A percentile compares a stretch with the other conserved stretches of the same genome.
phyloP scores from a whole-genome alignment of 1,284 basidiomycete species.

The Leccinum solheimii region DNA sequence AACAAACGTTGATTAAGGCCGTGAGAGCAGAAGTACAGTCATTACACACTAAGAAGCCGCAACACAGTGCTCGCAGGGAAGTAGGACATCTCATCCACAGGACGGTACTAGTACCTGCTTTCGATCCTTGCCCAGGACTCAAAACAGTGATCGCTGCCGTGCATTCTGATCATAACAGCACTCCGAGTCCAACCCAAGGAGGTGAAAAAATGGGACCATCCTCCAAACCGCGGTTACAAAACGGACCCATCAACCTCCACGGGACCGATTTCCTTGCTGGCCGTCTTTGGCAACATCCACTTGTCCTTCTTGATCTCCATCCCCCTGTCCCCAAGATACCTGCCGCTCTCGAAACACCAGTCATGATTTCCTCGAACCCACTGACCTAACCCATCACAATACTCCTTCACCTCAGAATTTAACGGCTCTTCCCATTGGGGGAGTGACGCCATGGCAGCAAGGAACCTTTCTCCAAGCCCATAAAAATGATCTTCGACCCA shows the following conservation, averaged over 20 bases:
- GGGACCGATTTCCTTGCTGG: background rate
- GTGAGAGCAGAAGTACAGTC: background rate
- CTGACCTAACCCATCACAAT: background rate
- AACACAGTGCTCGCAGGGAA: background rate
- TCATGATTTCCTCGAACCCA: background rate
- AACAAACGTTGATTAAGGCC: background rate
- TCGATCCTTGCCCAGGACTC: background rate
- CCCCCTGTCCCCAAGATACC: background rate
- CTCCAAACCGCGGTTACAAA: background rate
- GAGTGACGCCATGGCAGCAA: background rate
- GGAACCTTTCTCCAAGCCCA: background rate
- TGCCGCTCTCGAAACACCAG: background rate
- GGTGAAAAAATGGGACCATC: background rate
- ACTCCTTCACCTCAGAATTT: background rate
- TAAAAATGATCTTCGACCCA: background rate
- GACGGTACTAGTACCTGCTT: background rate
- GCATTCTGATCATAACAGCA: background rate
- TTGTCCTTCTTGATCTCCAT: background rate
- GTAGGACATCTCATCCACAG: background rate
- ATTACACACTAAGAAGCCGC: background rate
- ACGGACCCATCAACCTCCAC: background rate
- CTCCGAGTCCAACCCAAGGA: background rate
- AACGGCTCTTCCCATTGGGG: background rate
- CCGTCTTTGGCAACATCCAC: background rate
- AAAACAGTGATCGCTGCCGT: background rate